phyloP scores from a whole-genome alignment of 176 grass and related monocot genomes.

The Lolium multiflorum region DNA sequence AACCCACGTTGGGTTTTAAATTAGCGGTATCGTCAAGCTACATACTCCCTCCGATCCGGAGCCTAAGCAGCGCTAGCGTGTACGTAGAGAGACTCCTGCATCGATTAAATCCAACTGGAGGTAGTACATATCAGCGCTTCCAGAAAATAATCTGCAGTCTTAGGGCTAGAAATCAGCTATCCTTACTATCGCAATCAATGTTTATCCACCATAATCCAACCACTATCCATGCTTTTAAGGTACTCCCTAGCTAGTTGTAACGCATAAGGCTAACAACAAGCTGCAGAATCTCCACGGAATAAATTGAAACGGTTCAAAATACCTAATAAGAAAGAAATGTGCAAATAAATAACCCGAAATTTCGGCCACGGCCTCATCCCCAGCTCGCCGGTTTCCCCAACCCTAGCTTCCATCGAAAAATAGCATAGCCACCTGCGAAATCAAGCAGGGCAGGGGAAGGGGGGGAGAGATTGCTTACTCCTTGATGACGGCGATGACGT shows the following conservation, averaged over 20 bases:
- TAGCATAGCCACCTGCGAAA: neutral
- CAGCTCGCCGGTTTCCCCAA: neutral
- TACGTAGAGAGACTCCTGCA: no score
- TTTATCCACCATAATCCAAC: neutral
- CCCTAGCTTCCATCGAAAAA: no score
- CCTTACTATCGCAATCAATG: neutral
- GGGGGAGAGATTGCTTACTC: constrained; percentile 55
- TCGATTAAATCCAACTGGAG: no score
- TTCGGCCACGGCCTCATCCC: neutral
- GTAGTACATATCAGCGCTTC: neutral
- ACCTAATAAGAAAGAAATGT: neutral
- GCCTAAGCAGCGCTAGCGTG: no score
- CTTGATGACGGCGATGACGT: constrained; percentile 79
- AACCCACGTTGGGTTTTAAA: neutral
- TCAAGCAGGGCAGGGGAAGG: neutral
- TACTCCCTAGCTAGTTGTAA: neutral
- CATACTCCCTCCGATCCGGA: no score
- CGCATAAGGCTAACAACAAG: neutral
- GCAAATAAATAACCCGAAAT: neutral
- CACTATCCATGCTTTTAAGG: neutral
- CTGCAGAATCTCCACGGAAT: neutral
- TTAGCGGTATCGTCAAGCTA: neutral
- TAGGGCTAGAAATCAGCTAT: neutral
- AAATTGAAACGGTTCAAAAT: neutral
- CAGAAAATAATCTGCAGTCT: constrained; percentile 3